Conservation (phyloP, 306 rosid genomes). For the Vigna hirtella region DNA sequence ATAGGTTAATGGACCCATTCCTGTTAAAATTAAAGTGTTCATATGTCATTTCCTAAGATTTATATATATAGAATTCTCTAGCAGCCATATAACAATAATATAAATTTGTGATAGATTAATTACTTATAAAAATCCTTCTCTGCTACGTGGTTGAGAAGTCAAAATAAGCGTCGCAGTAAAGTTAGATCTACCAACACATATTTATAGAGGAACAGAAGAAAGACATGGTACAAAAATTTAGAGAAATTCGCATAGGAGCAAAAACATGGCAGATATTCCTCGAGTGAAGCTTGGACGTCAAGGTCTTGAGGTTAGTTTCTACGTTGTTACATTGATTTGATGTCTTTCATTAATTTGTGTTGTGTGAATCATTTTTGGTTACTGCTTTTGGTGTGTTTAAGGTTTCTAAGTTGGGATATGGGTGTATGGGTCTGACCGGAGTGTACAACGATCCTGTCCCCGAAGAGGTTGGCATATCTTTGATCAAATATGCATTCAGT, state of each 20-base stretch:
- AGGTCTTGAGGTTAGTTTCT: conserved; percentile 37
- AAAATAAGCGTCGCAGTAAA: neutral
- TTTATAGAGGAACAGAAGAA: no score
- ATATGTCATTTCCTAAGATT: no score
- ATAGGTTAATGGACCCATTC: no score
- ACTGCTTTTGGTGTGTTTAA: neutral
- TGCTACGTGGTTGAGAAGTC: neutral
- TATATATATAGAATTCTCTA: no score
- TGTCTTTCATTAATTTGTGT: neutral
- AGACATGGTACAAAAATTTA: no score
- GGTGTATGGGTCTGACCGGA: conserved; percentile 78
- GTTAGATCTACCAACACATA: no score
- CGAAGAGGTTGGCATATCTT: conserved; percentile 62
- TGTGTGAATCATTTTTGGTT: neutral
- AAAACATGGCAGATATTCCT: conserved; percentile 49
- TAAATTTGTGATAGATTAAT: no score
- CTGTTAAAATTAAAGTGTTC: no score
- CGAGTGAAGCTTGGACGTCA: conserved; percentile 45
- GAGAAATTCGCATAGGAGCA: neutral
- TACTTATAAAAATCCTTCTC: no score
- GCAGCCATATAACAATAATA: no score
- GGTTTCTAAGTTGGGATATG: conserved; percentile 88
- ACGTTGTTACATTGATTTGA: neutral
- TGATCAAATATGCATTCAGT: conserved; percentile 69
- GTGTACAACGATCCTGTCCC: conserved; percentile 62